Evolutionary conservation across 2,329 filamentous ascomycete species (phyloP).

Genomic region (Colletotrichum tanaceti): DNA sequence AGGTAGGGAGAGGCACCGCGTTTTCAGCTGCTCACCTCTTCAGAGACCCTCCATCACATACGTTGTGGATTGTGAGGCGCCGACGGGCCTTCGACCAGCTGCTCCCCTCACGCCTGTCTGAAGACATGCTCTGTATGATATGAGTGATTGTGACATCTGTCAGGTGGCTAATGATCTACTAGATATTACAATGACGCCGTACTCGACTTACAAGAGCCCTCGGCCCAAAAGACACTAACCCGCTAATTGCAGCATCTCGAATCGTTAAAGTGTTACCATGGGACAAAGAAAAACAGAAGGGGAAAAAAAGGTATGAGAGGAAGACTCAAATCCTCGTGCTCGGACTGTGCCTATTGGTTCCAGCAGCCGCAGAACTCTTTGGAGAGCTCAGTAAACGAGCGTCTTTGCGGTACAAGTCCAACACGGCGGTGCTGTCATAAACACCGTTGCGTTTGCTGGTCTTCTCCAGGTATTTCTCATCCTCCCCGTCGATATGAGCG

Average conservation of each 20-base stretch:
- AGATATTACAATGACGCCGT: slow-evolving; percentile 29
- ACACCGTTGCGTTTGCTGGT: slow-evolving; percentile 36
- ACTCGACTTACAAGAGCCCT: slow-evolving; percentile 1
- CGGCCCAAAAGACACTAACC: not conserved
- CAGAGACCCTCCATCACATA: not conserved
- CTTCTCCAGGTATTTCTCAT: not conserved
- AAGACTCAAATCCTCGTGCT: slow-evolving; percentile 46
- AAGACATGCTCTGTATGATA: not conserved
- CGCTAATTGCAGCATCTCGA: slow-evolving; percentile 1
- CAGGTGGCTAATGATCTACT: slow-evolving; percentile 15
- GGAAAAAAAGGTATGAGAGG: slow-evolving; percentile 21
- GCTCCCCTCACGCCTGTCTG: not conserved
- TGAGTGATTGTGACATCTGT: slow-evolving; percentile 12
- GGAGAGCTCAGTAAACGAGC: slow-evolving; percentile 59
- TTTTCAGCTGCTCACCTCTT: not conserved
- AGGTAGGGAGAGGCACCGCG: slow-evolving; percentile 23
- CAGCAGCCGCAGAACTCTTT: slow-evolving; percentile 45
- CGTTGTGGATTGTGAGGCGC: not conserved
- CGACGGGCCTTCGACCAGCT: not conserved
- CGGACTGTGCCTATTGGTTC: slow-evolving; percentile 19
- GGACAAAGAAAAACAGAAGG: slow-evolving; percentile 23
- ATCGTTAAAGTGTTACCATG: slow-evolving; percentile 1
- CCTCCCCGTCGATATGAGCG: not conserved
- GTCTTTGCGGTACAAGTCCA: slow-evolving; percentile 59
- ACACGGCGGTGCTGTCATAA: slow-evolving; percentile 52